Evolutionary conservation across 1,139 yeast genomes (phyloP).

Genomic region (Diutina scorzettiae): DNA sequence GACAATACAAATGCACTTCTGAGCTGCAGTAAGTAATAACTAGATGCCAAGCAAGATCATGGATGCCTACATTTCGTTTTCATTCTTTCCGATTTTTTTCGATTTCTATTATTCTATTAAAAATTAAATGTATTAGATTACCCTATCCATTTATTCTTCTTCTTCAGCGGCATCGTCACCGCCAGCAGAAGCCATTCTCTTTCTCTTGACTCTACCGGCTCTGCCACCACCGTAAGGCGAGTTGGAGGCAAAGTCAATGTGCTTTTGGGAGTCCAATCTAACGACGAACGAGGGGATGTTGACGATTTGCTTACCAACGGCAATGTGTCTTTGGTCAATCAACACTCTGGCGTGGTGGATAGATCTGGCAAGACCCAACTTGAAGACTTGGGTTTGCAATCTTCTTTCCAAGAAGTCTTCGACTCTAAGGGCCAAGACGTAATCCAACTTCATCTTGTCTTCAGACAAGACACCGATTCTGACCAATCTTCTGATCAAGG

Average conservation of each 20-base stretch:
- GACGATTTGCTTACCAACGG: slow-evolving; percentile 99
- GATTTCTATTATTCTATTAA: too few species aligned
- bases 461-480: slow-evolving; percentile 98
- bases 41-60: too few species aligned
- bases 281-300: slow-evolving; percentile 99
- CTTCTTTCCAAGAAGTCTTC: slow-evolving; percentile 99
- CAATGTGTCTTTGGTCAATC: slow-evolving; percentile 98
- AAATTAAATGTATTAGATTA: slow-evolving; percentile 1
- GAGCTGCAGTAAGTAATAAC: too few species aligned
- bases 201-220: slow-evolving; percentile 99
- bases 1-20: too few species aligned
- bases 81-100: too few species aligned
- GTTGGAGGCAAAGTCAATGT: slow-evolving; percentile 97
- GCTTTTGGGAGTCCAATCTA: slow-evolving; percentile 99
- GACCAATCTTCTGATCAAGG: slow-evolving; percentile 95
- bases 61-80: too few species aligned
- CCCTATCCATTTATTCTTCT: slow-evolving; percentile 13
- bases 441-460: slow-evolving; percentile 99
- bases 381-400: slow-evolving; percentile 99
- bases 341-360: slow-evolving; percentile 99
- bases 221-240: slow-evolving; percentile 99
- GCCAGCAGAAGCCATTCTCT: slow-evolving; percentile 61
- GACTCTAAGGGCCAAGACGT: slow-evolving; percentile 93
- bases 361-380: slow-evolving; percentile 98
- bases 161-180: slow-evolving; percentile 54